Percentiles rank a stretch among this genome's conserved stretches.
These are phyloP conservation scores for Vigna unguiculata DNA, from an alignment of 306 rosid species.

Conservation along the genomic window DNA sequence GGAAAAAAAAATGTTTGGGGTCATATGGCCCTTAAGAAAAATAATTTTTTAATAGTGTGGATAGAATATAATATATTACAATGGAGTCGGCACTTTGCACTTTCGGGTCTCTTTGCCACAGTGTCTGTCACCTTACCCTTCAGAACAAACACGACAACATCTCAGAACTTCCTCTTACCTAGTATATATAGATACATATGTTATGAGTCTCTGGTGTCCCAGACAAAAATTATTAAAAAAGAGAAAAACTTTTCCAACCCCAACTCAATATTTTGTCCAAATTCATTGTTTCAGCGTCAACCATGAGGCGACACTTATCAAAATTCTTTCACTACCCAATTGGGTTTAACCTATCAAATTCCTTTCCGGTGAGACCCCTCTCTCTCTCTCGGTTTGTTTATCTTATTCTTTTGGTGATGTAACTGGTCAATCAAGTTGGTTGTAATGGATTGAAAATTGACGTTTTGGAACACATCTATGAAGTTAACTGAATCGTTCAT, in stretches of 20 bases:
- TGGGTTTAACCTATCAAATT: slow-evolving; percentile 43
- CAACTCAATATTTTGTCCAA: neutral
- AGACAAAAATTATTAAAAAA: neutral
- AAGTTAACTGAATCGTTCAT: neutral
- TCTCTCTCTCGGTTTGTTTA: neutral
- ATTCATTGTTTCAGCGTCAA: neutral
- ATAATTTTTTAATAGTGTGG: too few species aligned
- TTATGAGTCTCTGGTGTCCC: neutral
- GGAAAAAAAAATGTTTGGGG: too few species aligned
- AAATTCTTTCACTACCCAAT: slow-evolving; percentile 36
- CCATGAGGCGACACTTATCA: slow-evolving; percentile 43
- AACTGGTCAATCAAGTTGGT: neutral
- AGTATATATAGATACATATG: neutral
- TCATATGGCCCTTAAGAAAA: too few species aligned
- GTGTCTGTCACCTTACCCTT: neutral
- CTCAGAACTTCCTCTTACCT: neutral
- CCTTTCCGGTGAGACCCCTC: slow-evolving; percentile 45
- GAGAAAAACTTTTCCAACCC: neutral
- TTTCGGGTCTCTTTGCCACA: too few species aligned
- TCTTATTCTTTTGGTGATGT: neutral
- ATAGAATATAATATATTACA: too few species aligned
- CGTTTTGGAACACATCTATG: neutral
- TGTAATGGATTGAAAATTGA: neutral
- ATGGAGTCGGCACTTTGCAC: too few species aligned
- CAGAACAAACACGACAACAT: neutral